Evolutionary conservation across 768 basidiomycete species (phyloP).

Genomic region (Pleurotus cornucopiae): DNA sequence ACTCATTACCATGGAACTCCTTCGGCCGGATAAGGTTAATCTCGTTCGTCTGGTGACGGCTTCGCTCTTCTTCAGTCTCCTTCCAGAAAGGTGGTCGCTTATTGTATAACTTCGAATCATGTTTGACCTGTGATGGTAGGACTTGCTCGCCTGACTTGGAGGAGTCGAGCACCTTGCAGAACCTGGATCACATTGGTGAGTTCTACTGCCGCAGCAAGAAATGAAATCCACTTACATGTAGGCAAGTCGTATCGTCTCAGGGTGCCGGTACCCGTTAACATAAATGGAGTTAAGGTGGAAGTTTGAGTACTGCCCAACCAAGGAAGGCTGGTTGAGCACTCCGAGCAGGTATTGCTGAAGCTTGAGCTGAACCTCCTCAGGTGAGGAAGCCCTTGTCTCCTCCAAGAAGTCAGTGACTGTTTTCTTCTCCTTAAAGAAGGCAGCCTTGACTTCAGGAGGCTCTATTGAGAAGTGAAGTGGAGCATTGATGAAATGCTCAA

Average conservation of each 20-base stretch:
- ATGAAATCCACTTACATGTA: slow-evolving; percentile 30
- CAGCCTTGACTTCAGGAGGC: slow-evolving; percentile 35
- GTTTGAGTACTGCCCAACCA: slow-evolving; percentile 51
- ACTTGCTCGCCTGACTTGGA: slow-evolving; percentile 41
- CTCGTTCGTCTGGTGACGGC: slow-evolving; percentile 9
- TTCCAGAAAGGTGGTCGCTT: slow-evolving; percentile 19
- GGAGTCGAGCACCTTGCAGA: slow-evolving; percentile 38
- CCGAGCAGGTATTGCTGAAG: slow-evolving; percentile 51
- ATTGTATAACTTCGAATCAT: slow-evolving; percentile 21
- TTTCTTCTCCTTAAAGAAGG: slow-evolving; percentile 40
- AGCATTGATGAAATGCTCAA: slow-evolving; percentile 51
- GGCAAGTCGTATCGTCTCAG: slow-evolving; percentile 47
- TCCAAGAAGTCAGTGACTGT: slow-evolving; percentile 39
- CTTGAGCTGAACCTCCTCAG: slow-evolving; percentile 24
- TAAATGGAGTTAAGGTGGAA: slow-evolving; percentile 58
- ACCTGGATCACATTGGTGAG: slow-evolving; percentile 24
- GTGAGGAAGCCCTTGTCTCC: slow-evolving; percentile 16
- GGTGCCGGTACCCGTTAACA: slow-evolving; percentile 43
- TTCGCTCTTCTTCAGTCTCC: slow-evolving; percentile 11
- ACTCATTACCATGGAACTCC: slow-evolving; percentile 8
- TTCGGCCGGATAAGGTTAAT: slow-evolving; percentile 12
- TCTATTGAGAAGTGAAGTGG: slow-evolving; percentile 41
- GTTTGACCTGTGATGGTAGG: slow-evolving; percentile 15
- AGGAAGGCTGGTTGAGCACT: slow-evolving; percentile 36
- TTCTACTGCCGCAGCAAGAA: slow-evolving; percentile 10